Base-by-base conservation (phyloP, 2,329 filamentous ascomycete species). In the Ascochyta koolunga region DNA sequence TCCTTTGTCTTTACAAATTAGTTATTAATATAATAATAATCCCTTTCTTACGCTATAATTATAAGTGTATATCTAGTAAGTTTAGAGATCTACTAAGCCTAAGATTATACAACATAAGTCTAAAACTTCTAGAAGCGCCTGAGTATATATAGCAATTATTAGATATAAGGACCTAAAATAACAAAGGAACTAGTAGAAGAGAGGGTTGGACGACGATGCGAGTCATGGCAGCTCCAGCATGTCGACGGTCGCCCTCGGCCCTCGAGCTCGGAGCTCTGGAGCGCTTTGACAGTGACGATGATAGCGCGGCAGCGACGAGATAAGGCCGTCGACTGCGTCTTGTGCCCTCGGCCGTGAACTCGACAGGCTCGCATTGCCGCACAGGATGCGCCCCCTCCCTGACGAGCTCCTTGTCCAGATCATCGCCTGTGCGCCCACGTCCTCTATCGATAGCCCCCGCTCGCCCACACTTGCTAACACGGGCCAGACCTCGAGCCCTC, bases 401-500 rank as follows among this genome's bases (percentile, higher is more conserved):
- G 61, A 67, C 36, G 78, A 79, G 61, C 72, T 80, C 8, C 59
- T 80, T 29, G 69, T 79, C 31, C 69, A 76, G 11, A 75, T 79
- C 33, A 58, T 78, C 27, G 70, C 72, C 3, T 78, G 76, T 78
- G 68, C 60, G 31, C 35, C 37, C 19, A 13, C n/a, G n/a, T 22
- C 37, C 13, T 9, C 27, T 29, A 29, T 43, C 25, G 25, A 32
- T 29, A 48, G 24, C 18, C 9, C 32, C 50, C 29, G 25, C 41
- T 21, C 33, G 46, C 21, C 41, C 21, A n/a, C n/a, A n/a, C n/a
- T n/a, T 46, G 45, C 43, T 54, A 42, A 50, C 50, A 42, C 41
- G 22, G 15, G 15, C 7, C 44, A 89, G 86, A 81, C 67, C 82
- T 91, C 56, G 79, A 84, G 13, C 81, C 86, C 15, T 66, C 70